These are phyloP conservation scores for Cercis canadensis DNA, from an alignment of 306 rosid genomes.

Conservation along the genomic window DNA sequence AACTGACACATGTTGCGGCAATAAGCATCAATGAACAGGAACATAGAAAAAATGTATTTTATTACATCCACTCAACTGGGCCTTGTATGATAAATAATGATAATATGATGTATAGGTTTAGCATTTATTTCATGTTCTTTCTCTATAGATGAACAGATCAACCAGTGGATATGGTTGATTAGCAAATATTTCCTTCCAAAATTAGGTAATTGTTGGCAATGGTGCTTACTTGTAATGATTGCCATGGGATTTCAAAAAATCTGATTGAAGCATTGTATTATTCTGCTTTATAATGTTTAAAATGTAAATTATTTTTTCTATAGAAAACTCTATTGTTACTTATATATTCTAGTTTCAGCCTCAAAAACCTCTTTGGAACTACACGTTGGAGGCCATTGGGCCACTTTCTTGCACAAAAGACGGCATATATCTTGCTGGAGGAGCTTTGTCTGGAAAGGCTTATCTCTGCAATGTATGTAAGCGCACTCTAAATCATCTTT, in stretches of 20 bases:
- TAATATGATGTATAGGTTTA: too few species aligned
- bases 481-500: conserved; percentile 5
- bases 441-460: conserved; percentile 71
- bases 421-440: conserved; percentile 75
- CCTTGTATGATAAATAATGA: too few species aligned
- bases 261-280: neutral
- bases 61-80: too few species aligned
- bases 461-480: conserved; percentile 78
- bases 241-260: neutral
- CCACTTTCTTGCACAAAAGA: conserved; percentile 74
- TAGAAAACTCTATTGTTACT: neutral
- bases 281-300: neutral
- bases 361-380: conserved; percentile 58
- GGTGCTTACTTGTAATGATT: too few species aligned
- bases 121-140: too few species aligned
- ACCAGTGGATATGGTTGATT: too few species aligned
- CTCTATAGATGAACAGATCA: too few species aligned
- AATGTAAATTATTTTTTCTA: neutral
- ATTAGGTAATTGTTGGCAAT: too few species aligned
- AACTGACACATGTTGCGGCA: too few species aligned
- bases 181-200: too few species aligned
- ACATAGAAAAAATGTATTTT: too few species aligned
- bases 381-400: conserved; percentile 72
- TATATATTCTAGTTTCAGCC: conserved; percentile 57
- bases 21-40: too few species aligned